Percentiles rank a stretch among this genome's conserved stretches.
Evolutionary conservation across 805 yeast species (phyloP).

Genomic region (Wickerhamiella cacticola): DNA sequence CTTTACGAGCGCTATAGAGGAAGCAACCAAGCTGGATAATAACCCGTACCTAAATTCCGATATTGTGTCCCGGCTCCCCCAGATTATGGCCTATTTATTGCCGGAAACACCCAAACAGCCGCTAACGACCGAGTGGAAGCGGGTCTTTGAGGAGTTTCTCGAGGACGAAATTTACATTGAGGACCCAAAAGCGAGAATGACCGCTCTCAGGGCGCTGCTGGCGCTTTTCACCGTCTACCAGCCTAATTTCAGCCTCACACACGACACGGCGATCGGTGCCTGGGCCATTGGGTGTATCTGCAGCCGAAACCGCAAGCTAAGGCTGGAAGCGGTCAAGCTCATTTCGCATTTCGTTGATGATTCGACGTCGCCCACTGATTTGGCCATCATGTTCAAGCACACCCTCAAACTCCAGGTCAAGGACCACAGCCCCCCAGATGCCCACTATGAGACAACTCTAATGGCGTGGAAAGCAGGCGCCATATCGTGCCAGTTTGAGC

Average conservation of each 20-base stretch:
- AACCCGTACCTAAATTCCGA: neutral
- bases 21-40: neutral
- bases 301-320: conserved; percentile 9
- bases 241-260: conserved; percentile 12
- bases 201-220: neutral
- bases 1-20: neutral
- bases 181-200: neutral
- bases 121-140: conserved; percentile 4
- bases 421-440: neutral
- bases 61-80: neutral
- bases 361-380: conserved; percentile 4
- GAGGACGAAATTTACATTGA: neutral
- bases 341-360: conserved; percentile 5
- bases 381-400: conserved; percentile 2
- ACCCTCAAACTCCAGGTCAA: neutral
- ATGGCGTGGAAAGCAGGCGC: conserved; percentile 55
- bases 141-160: neutral
- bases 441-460: conserved; percentile 23
- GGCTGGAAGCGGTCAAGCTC: conserved; percentile 9
- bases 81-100: neutral
- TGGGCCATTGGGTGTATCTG: conserved; percentile 15
- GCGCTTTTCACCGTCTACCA: conserved; percentile 22
- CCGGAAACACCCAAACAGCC: conserved; percentile 6
- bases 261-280: conserved; percentile 12
- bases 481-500: conserved; percentile 49